Evolutionary conservation across 345 rosid genomes (phyloP).

Genomic region (Camelina neglecta): DNA sequence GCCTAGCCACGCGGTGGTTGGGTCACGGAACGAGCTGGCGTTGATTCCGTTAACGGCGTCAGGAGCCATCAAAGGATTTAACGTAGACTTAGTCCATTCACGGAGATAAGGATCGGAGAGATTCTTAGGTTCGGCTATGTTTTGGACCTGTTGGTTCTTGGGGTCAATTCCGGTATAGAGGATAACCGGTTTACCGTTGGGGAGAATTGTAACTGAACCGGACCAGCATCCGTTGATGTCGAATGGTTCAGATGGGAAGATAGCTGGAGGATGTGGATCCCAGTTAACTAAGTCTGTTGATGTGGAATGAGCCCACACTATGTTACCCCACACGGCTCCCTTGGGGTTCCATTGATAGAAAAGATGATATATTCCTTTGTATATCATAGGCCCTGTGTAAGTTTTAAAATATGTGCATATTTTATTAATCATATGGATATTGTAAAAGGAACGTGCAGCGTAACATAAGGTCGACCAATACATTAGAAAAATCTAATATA

Average conservation of each 20-base stretch:
- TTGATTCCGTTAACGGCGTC: slow-evolving; percentile 46
- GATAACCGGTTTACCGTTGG: slow-evolving; percentile 54
- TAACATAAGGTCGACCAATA: slow-evolving; percentile 24
- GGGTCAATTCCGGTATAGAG: slow-evolving; percentile 68
- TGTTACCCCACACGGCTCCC: slow-evolving; percentile 73
- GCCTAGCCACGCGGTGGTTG: slow-evolving; percentile 82
- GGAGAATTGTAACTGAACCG: slow-evolving; percentile 73
- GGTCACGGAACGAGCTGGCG: slow-evolving; percentile 75
- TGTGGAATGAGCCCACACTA: slow-evolving; percentile 88
- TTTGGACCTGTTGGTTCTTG: slow-evolving; percentile 55
- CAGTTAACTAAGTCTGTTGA: slow-evolving; percentile 74
- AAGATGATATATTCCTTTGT: slow-evolving; percentile 75
- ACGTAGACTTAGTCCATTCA: slow-evolving; percentile 64
- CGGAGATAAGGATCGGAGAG: slow-evolving; percentile 64
- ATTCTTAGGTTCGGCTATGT: slow-evolving; percentile 66
- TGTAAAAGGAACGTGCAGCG: slow-evolving; percentile 32
- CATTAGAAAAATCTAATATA: slow-evolving; percentile 31
- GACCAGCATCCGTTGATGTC: slow-evolving; percentile 80
- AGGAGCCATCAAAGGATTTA: slow-evolving; percentile 66
- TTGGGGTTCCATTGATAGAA: slow-evolving; percentile 81
- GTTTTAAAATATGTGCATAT: background rate
- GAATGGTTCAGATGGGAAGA: slow-evolving; percentile 57
- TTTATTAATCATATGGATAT: slow-evolving; percentile 1
- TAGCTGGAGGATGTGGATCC: slow-evolving; percentile 61
- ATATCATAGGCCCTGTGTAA: slow-evolving; percentile 63